Conservation (phyloP, 495 filamentous ascomycete species). For the Penicillium angulare region DNA sequence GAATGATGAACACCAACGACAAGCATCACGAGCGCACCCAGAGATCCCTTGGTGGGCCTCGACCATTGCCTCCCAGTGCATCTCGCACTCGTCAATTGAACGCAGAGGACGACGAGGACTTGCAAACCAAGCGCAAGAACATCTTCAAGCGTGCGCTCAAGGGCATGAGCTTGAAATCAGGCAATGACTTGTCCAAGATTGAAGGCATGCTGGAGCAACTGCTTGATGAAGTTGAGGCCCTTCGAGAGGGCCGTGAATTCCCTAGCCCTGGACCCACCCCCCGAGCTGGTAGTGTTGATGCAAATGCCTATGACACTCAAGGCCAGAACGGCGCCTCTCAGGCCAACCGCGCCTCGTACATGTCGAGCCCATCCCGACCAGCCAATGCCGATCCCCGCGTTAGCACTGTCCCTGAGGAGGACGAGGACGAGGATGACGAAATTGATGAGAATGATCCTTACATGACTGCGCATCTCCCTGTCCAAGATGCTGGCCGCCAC, state of each 20-base stretch:
- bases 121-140: slow-evolving; percentile 77
- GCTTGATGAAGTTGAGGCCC: slow-evolving; percentile 82
- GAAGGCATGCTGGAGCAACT: slow-evolving; percentile 95
- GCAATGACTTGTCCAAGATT: slow-evolving; percentile 85
- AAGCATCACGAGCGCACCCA: slow-evolving; percentile 83
- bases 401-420: slow-evolving; percentile 82
- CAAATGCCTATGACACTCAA: slow-evolving; percentile 77
- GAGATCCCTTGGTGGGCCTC: slow-evolving; percentile 79
- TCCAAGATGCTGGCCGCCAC: slow-evolving; percentile 32
- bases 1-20: slow-evolving; percentile 78
- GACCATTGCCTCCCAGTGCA: slow-evolving; percentile 66
- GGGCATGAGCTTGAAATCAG: slow-evolving; percentile 79
- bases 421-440: slow-evolving; percentile 68
- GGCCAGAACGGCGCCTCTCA: slow-evolving; percentile 73
- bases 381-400: slow-evolving; percentile 66
- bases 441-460: slow-evolving; percentile 52
- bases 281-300: slow-evolving; percentile 40
- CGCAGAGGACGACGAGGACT: slow-evolving; percentile 69
- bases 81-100: slow-evolving; percentile 47
- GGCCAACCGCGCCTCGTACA: slow-evolving; percentile 74
- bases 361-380: slow-evolving; percentile 65
- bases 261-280: slow-evolving; percentile 20
- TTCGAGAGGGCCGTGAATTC: slow-evolving; percentile 63
- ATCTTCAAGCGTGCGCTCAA: slow-evolving; percentile 90
- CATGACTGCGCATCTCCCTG: slow-evolving; percentile 44